Base-by-base conservation (phyloP, 345 rosid species). In the Carallia pectinifolia region DNA sequence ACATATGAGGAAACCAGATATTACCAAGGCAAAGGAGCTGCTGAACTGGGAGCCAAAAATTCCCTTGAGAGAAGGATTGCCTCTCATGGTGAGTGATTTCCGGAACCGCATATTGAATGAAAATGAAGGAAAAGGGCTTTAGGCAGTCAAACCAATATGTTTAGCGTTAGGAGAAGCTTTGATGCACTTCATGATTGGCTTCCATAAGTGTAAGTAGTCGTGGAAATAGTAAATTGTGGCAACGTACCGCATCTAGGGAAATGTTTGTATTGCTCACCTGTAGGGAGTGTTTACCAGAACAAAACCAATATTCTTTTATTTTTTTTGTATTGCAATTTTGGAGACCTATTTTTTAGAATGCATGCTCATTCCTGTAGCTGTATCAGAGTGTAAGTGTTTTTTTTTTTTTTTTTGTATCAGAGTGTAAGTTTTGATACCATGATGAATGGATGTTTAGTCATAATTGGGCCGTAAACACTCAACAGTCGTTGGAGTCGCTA, bases 31-130 rank as follows among this genome's bases (percentile, higher is more conserved):
- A 48, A 95, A 90, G 84, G 86, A 92, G 58, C 76, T 86, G 58
- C 82, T 95, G 69, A 95, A 89, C 85, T 92, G 99, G 99, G 96
- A 90, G 71, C 99, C 99, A 9, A 92, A 85, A 78, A 74, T 95
- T 27, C 71, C 97, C 13, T 80, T 95, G 67, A 81, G 86, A 68
- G 97, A 86, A 2, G 97, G 99, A 52, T 79, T 95, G 74, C 99
- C 99, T 63, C 96, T 80, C 30, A 95, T 95, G 99, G 99, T 95
- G 16, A 56, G 60, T 8, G 60, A 56, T 56, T 56, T 56, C 60
- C 60, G 60, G 10, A 56, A 10, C 60, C 60, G 60, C 60, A 56
- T 56, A 56, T 19, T 56, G 60, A 56, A 56, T 30, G 60, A 56
- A 56, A 10, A 56, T 56, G 60, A 56, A 56, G 60, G 60, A 33